phyloP scores from a whole-genome alignment of 2,329 filamentous ascomycete species.

The Fonsecaea multimorphosa region DNA sequence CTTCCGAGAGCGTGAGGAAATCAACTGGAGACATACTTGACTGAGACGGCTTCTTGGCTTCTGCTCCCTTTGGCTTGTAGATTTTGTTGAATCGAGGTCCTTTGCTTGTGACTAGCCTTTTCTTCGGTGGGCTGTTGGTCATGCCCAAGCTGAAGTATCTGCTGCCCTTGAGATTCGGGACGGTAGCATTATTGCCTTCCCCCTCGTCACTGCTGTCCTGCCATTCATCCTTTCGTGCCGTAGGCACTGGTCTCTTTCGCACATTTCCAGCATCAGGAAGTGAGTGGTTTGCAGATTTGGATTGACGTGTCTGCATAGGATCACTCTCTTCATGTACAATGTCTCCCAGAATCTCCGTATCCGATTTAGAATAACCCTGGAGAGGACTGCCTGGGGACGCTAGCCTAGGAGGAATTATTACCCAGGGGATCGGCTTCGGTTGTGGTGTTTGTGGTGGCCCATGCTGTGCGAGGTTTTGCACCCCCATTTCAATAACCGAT shows the following conservation, averaged over 20 bases:
- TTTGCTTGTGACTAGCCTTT: neutral
- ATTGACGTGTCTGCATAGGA: neutral
- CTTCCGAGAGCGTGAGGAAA: neutral
- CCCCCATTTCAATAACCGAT: neutral
- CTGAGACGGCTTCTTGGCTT: neutral
- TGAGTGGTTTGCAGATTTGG: neutral
- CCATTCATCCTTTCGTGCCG: slow-evolving; percentile 8
- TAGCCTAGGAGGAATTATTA: neutral
- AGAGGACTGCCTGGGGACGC: neutral
- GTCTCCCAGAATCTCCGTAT: neutral
- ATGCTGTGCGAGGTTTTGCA: neutral
- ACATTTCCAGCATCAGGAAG: neutral
- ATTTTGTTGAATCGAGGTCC: neutral
- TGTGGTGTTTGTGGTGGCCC: neutral
- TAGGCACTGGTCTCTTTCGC: slow-evolving; percentile 4
- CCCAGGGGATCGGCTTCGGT: neutral
- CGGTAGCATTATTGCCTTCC: neutral
- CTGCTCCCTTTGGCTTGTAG: neutral
- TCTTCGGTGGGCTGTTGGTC: neutral
- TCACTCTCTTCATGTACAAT: neutral
- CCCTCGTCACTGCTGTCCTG: slow-evolving; percentile 1
- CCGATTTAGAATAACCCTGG: neutral
- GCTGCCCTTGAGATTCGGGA: neutral
- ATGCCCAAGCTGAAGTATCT: neutral
- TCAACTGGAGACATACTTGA: neutral